These are phyloP conservation scores for Wickerhamiella hasegawae DNA, from an alignment of 805 yeast genomes.

Conservation along the genomic window DNA sequence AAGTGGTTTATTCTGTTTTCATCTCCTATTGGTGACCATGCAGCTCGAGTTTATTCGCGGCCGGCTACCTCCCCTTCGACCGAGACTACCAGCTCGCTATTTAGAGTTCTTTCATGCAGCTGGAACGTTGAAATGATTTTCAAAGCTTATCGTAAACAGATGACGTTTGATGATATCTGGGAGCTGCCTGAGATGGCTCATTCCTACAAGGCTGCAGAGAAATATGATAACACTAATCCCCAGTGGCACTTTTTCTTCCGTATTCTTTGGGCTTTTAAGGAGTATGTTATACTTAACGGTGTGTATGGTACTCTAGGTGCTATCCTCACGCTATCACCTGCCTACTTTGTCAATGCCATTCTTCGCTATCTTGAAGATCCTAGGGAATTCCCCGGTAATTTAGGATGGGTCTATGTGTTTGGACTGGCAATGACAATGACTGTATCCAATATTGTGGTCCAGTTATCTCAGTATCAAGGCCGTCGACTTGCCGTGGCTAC, in stretches of 20 bases:
- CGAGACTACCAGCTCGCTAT: constrained; percentile 50
- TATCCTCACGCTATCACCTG: constrained; percentile 55
- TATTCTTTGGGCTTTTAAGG: constrained; percentile 46
- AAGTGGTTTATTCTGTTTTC: too few species aligned
- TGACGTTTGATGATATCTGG: constrained; percentile 61
- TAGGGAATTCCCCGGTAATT: constrained; percentile 37
- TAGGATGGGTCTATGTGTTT: constrained; percentile 81
- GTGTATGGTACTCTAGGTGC: constrained; percentile 60
- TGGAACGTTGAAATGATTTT: constrained; percentile 65
- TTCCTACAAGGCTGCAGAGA: constrained; percentile 49
- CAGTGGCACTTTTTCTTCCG: constrained; percentile 40
- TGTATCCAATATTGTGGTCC: constrained; percentile 29
- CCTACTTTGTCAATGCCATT: constrained; percentile 58
- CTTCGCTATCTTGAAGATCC: constrained; percentile 77
- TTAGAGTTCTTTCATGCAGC: constrained; percentile 47
- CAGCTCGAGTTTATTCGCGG: constrained; percentile 29
- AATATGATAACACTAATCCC: constrained; percentile 25
- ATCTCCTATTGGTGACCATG: constrained; percentile 52
- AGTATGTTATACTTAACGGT: constrained; percentile 47
- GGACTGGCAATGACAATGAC: constrained; percentile 52
- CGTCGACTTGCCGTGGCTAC: background rate
- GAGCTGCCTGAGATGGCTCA: constrained; percentile 70
- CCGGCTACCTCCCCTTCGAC: constrained; percentile 49
- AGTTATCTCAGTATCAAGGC: constrained; percentile 35
- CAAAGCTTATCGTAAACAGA: constrained; percentile 40